Evolutionary conservation across 257 asterid species (phyloP), one percentile per base, ranked within the genome.

Genomic region (Solanum habrochaites): DNA sequence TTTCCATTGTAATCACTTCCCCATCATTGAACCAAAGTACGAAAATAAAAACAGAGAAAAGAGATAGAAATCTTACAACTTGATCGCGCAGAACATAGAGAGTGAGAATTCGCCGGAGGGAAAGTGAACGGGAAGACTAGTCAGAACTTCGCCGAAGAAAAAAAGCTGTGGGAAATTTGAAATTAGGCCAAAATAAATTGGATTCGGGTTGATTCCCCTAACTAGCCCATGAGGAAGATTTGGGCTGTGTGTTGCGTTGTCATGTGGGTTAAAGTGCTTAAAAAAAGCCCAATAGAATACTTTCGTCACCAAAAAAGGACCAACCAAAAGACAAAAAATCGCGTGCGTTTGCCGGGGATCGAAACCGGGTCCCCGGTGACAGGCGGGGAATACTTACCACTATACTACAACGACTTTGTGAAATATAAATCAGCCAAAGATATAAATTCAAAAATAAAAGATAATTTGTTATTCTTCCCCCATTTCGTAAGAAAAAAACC

Each of bases 331-430:
- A 37, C 18, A 32, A 12, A 18, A 0, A 0, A 0, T 18, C 95
- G 97, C 98, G n/a, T n/a, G n/a, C 97, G 95, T 88, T 88, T 93
- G 98, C 98, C 97, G 95, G 98, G 97, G 98, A 94, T 95, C 95
- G 98, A 96, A 94, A 97, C 97, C 95, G 97, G 96, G 99, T 96
- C 98, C 96, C 95, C 96, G 97, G 97, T 95, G 97, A 95, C 98
- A 96, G 97, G 99, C 94, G 94, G 95, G 95, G 93, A 89, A 96
- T 96, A 95, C 98, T 96, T n/a, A 95, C 98, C 96, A 95, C 98
- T 95, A 94, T 93, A 94, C 98, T 95, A 96, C 98, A 96, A 94
- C 96, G 92, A 90, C 94, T 31, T 47, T 2, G 11, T 6, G 23
- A n/a, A n/a, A 2, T 25, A 4, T 10, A 0, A 4, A 3, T 2